Conservation (phyloP, 2,329 filamentous ascomycete genomes). For the Hortaea sp. region DNA sequence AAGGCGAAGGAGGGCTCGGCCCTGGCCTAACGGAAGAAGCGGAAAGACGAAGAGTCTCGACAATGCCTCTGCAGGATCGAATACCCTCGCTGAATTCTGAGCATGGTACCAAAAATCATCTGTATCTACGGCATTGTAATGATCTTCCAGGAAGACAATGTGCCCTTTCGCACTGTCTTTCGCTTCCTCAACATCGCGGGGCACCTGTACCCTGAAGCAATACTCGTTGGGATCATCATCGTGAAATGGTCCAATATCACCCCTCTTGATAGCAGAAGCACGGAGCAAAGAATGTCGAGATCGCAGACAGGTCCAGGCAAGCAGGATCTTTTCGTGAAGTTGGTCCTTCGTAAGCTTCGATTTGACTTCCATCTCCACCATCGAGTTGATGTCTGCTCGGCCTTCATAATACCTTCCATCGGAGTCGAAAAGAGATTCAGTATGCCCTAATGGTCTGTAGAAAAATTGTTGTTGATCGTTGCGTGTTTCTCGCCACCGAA, state of each 20-base stretch:
- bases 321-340: constrained; percentile 25
- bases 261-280: constrained; percentile 17
- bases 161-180: constrained; percentile 20
- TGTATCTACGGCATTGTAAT: constrained; percentile 24
- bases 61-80: constrained; percentile 28
- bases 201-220: constrained; percentile 28
- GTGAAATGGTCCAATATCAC: background rate
- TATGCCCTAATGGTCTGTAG: constrained; percentile 28
- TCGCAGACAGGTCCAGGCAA: constrained; percentile 32
- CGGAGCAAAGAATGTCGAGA: constrained; percentile 31
- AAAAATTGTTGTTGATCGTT: constrained; percentile 1
- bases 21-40: constrained; percentile 11
- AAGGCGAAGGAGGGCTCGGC: constrained; percentile 24
- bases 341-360: constrained; percentile 19
- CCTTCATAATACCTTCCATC: constrained; percentile 36
- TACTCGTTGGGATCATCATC: constrained; percentile 9
- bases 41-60: constrained; percentile 33
- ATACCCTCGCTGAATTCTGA: constrained; percentile 30
- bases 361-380: constrained; percentile 28
- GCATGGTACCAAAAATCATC: constrained; percentile 32
- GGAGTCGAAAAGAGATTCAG: constrained; percentile 35
- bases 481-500: constrained; percentile 4
- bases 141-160: constrained; percentile 31
- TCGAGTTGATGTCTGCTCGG: constrained; percentile 34
- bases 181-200: constrained; percentile 19